Evolutionary conservation across 306 rosid genomes (phyloP).

Genomic region (Styphnolobium japonicum): DNA sequence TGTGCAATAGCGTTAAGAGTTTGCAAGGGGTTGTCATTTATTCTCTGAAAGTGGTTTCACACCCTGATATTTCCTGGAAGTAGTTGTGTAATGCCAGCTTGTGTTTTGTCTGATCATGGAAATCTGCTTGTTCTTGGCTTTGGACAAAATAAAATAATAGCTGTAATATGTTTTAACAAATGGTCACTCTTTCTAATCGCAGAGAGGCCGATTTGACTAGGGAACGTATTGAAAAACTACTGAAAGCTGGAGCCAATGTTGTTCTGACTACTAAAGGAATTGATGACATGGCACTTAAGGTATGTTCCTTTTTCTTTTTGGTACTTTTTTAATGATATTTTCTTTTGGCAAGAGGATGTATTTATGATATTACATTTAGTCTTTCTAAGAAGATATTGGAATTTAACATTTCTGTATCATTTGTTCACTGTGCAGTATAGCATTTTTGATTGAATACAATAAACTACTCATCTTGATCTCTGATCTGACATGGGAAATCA

Average conservation of each 20-base stretch:
- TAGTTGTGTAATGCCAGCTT: neutral
- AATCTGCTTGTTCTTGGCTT: neutral
- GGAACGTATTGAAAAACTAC: conserved; percentile 87
- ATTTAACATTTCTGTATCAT: neutral
- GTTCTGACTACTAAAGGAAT: conserved; percentile 94
- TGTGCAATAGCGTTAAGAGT: neutral
- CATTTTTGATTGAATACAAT: neutral
- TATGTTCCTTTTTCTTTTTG: conserved; percentile 11
- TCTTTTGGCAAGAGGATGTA: neutral
- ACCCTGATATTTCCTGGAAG: neutral
- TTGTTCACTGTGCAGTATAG: neutral
- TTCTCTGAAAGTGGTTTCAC: neutral
- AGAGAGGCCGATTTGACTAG: conserved; percentile 97
- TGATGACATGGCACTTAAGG: conserved; percentile 99
- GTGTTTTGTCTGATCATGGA: neutral
- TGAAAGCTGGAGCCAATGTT: conserved; percentile 97
- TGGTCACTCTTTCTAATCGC: neutral
- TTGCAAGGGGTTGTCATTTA: neutral
- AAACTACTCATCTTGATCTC: neutral
- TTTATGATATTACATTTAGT: neutral
- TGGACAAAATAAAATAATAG: neutral
- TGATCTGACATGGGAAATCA: neutral
- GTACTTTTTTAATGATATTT: neutral
- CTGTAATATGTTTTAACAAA: neutral
- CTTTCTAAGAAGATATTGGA: neutral